phyloP scores from a whole-genome alignment of 805 yeast species.

The Candida pini region DNA sequence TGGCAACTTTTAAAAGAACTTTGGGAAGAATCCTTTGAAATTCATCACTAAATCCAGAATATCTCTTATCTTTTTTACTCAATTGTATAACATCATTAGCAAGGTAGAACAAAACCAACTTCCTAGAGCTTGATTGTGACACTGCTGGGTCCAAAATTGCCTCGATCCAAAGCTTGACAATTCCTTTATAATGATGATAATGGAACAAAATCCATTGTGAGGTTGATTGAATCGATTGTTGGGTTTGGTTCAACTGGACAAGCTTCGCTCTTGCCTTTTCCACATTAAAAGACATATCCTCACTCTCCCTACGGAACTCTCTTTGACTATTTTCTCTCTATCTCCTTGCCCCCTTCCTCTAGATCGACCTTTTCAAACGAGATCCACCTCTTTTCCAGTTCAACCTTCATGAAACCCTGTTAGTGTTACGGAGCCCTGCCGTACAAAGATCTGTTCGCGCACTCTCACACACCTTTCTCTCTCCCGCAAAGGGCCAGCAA shows the following conservation, averaged over 20 bases:
- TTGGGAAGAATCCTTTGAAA: slow-evolving; percentile 47
- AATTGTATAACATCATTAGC: slow-evolving; percentile 82
- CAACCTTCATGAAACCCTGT: no score
- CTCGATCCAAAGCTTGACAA: slow-evolving; percentile 49
- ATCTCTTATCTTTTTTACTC: slow-evolving; percentile 55
- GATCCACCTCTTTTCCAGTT: no score
- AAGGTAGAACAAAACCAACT: slow-evolving; percentile 58
- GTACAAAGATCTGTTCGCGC: no score
- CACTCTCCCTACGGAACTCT: no score
- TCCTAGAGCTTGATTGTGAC: slow-evolving; percentile 20
- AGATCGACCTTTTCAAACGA: no score
- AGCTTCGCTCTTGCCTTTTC: slow-evolving; percentile 46
- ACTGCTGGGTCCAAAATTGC: slow-evolving; percentile 9
- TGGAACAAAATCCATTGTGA: slow-evolving; percentile 71
- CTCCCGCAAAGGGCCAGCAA: no score
- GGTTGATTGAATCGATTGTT: slow-evolving; percentile 66
- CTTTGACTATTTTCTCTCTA: no score
- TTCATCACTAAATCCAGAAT: slow-evolving; percentile 48
- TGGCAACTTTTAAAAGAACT: slow-evolving; percentile 31
- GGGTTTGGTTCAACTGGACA: slow-evolving; percentile 49
- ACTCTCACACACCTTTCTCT: no score
- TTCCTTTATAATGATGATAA: slow-evolving; percentile 47
- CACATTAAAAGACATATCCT: slow-evolving; percentile 43
- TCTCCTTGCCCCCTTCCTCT: no score
- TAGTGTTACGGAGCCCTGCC: no score